Evolutionary conservation across 768 basidiomycete genomes (phyloP).

Genomic region (Leccinum obscurum): DNA sequence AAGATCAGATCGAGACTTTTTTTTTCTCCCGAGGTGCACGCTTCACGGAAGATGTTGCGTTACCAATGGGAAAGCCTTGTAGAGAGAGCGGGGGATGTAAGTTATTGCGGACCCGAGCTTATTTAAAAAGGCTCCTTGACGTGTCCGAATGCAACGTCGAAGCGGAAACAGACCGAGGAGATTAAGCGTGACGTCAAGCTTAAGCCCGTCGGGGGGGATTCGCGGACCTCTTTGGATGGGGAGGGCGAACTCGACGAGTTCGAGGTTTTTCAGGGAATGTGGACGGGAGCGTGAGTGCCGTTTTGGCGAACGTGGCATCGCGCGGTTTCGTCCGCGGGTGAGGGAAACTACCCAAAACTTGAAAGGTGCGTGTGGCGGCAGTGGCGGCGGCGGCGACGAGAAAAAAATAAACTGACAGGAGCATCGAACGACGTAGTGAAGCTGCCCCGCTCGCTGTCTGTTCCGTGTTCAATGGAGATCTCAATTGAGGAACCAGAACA

Average conservation of each 20-base stretch:
- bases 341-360: not conserved
- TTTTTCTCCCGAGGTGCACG: conserved; percentile 19
- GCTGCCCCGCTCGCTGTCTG: not conserved
- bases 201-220: not conserved
- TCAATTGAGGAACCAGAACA: not conserved
- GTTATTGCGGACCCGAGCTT: conserved; percentile 7
- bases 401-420: not conserved
- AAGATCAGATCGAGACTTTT: conserved; percentile 28
- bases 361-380: not conserved
- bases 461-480: not conserved
- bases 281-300: not conserved
- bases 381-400: conserved; percentile 10
- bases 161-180: conserved; percentile 7
- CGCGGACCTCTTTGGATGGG: not conserved
- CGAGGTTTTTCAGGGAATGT: not conserved
- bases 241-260: not conserved
- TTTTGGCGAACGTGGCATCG: not conserved
- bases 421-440: not conserved
- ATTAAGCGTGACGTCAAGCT: not conserved
- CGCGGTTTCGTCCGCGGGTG: not conserved
- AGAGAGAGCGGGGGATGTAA: not conserved
- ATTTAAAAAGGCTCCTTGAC: conserved; percentile 18
- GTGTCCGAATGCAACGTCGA: not conserved
- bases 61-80: conserved; percentile 10
- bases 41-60: conserved; percentile 24